Percentiles rank a stretch among this genome's conserved stretches.
Evolutionary conservation across 495 filamentous ascomycete species (phyloP).

Genomic region (Podospora bellae-mahoneyi): DNA sequence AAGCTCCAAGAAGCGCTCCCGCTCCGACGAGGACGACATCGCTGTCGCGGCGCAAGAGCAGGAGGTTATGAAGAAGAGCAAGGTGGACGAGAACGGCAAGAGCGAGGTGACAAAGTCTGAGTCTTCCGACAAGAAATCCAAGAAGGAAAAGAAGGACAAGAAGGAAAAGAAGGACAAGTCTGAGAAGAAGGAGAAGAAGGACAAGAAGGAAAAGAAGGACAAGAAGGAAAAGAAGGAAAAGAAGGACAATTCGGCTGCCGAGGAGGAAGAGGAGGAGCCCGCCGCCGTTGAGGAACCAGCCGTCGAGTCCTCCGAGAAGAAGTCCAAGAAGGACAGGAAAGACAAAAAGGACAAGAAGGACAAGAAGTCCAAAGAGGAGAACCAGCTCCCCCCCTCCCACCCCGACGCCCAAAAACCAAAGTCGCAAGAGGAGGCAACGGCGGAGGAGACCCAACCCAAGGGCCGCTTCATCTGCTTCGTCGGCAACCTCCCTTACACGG

Average conservation of each 20-base stretch:
- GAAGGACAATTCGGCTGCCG: slow-evolving; percentile 34
- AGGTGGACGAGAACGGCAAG: slow-evolving; percentile 32
- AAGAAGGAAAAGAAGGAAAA: slow-evolving; percentile 39
- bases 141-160: slow-evolving; percentile 37
- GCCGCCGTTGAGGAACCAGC: slow-evolving; percentile 18
- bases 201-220: slow-evolving; percentile 24
- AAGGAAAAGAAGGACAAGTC: slow-evolving; percentile 45
- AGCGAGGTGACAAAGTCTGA: slow-evolving; percentile 42
- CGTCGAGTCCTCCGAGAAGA: slow-evolving; percentile 22
- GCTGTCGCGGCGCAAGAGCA: slow-evolving; percentile 14
- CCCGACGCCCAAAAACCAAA: slow-evolving; percentile 16
- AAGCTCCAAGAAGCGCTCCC: slow-evolving; percentile 33
- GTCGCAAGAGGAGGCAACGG: slow-evolving; percentile 29
- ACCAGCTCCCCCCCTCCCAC: slow-evolving; percentile 5
- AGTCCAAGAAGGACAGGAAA: slow-evolving; percentile 32
- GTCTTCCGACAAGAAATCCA: slow-evolving; percentile 38
- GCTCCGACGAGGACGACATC: slow-evolving; percentile 33
- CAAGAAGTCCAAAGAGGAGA: slow-evolving; percentile 26
- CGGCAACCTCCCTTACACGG: slow-evolving; percentile 85
- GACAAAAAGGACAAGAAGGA: slow-evolving; percentile 27
- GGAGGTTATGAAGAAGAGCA: slow-evolving; percentile 36
- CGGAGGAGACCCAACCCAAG: slow-evolving; percentile 20
- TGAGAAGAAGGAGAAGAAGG: slow-evolving; percentile 38
- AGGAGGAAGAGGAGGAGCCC: slow-evolving; percentile 18
- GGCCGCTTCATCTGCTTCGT: slow-evolving; percentile 82